These are phyloP conservation scores for Scutellaria barbata DNA, from an alignment of 257 asterid genomes.

Conservation along the genomic window DNA sequence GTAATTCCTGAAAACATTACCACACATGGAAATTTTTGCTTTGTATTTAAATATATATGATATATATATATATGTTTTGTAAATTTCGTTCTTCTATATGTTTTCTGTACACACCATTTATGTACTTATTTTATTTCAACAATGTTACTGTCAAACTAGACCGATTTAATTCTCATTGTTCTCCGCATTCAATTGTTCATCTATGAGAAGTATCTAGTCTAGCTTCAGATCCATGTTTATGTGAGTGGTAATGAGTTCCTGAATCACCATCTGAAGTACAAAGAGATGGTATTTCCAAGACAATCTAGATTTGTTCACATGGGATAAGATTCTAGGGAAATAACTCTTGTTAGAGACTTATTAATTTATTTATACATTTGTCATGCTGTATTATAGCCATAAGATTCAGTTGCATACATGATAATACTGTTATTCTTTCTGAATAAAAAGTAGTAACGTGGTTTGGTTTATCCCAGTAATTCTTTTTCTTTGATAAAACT, in stretches of 20 bases:
- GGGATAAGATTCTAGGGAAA: not conserved
- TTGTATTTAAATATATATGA: not conserved
- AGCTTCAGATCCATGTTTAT: slow-evolving; percentile 12
- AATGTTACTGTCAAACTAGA: not conserved
- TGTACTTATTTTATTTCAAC: not conserved
- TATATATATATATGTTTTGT: not conserved
- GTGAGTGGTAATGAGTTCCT: not conserved
- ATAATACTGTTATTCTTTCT: not conserved
- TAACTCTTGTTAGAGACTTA: not conserved
- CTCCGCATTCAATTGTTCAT: slow-evolving; percentile 3
- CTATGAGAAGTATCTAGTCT: not conserved
- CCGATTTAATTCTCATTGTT: slow-evolving; percentile 6
- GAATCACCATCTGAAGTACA: not conserved
- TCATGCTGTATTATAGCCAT: not conserved
- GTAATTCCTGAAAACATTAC: slow-evolving; percentile 27
- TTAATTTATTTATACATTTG: not conserved
- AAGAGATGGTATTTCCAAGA: not conserved
- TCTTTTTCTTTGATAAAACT: not conserved
- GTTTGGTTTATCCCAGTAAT: not conserved
- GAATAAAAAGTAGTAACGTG: not conserved
- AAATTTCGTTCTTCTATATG: slow-evolving; percentile 17
- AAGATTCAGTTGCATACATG: not conserved
- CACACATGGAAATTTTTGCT: not conserved
- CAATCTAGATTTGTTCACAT: not conserved
- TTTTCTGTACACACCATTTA: not conserved